Evolutionary conservation across 768 basidiomycete species (phyloP), one percentile per base, ranked within the genome.

Genomic region (Kwoniella mangroviensis): DNA sequence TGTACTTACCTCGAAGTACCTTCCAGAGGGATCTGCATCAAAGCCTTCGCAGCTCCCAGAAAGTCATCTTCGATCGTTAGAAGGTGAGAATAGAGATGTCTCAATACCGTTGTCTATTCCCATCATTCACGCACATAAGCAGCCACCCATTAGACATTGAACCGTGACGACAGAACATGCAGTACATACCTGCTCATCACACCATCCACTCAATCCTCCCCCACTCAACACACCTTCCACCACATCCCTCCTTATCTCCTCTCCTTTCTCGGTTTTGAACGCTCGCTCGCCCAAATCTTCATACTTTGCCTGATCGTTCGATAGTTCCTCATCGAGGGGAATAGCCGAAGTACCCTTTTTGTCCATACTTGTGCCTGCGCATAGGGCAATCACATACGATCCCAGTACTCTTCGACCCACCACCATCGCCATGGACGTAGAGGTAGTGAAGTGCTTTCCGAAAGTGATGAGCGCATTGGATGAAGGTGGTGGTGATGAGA

Each of bases 21-120:
- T 81, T 98, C 96, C 52, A 97, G 86, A 6, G 93, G 94, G 52
- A 98, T 93, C 51, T 90, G 90, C 88, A 93, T 95, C 52, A 98
- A 87, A 43, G 96, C 91, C 62, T 90, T 89, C 0, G 97, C 97
- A 15, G 97, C 94, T 60, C 90, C 92, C 70, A 90, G 90, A 91
- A 94, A 98, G 80, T 94, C 93, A 82, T 99, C 95, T 63, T 95
- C 92, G 3, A 86, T 81, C 79, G 97, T 94, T 13, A 95, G 86
- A 9, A 97, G 85, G 83, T 96, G 90, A 2, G 96, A 93, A n/a
- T 97, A 89, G 79, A 95, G 90, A 77, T 92, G 92, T 67, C 93
- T 86, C 72, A 98, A 83, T 15, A 88, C 86, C 74, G 92, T 93
- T 21, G 91, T 90, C 96, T 98, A 51, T 1, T 49, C 45, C 19